A percentile compares a stretch with the other conserved stretches of the same genome.
Evolutionary conservation across 2,329 filamentous ascomycete species (phyloP).

Genomic region (Cordyceps sp.): DNA sequence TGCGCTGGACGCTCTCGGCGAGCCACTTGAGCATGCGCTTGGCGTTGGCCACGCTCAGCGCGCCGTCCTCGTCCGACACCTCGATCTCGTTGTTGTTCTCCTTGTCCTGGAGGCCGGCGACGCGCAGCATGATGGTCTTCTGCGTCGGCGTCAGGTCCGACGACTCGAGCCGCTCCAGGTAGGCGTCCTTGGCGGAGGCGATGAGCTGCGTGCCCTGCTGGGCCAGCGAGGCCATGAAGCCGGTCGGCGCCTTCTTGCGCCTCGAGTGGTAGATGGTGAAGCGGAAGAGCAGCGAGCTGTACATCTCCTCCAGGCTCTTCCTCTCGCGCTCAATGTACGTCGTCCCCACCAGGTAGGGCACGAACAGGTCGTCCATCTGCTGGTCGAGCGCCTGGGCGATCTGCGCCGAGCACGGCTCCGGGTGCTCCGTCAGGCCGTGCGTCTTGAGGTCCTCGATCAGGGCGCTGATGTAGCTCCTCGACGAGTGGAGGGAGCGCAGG

Average conservation of each 20-base stretch:
- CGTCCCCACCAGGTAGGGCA: slow-evolving; percentile 52
- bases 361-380: slow-evolving; percentile 62
- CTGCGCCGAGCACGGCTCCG: slow-evolving; percentile 75
- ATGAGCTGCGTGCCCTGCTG: slow-evolving; percentile 82
- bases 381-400: slow-evolving; percentile 62
- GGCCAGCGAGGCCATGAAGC: slow-evolving; percentile 82
- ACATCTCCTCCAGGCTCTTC: slow-evolving; percentile 59
- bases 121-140: slow-evolving; percentile 74
- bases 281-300: slow-evolving; percentile 87
- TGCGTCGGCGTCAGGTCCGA: slow-evolving; percentile 78
- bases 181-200: slow-evolving; percentile 76
- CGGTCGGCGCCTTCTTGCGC: slow-evolving; percentile 74
- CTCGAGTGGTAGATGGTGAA: slow-evolving; percentile 89
- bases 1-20: slow-evolving; percentile 82
- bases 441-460: slow-evolving; percentile 86
- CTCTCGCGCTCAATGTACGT: slow-evolving; percentile 55
- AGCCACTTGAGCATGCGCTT: slow-evolving; percentile 98
- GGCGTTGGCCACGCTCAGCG: slow-evolving; percentile 68
- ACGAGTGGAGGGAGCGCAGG: slow-evolving; percentile 76
- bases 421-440: slow-evolving; percentile 88
- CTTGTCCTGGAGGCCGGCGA: slow-evolving; percentile 68
- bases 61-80: slow-evolving; percentile 77
- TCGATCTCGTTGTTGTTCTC: slow-evolving; percentile 75
- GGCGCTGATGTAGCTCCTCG: slow-evolving; percentile 71
- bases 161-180: slow-evolving; percentile 75